Evolutionary conservation across 306 rosid genomes (phyloP), one percentile per base, ranked within the genome.

Genomic region (Cyamopsis tetragonoloba): DNA sequence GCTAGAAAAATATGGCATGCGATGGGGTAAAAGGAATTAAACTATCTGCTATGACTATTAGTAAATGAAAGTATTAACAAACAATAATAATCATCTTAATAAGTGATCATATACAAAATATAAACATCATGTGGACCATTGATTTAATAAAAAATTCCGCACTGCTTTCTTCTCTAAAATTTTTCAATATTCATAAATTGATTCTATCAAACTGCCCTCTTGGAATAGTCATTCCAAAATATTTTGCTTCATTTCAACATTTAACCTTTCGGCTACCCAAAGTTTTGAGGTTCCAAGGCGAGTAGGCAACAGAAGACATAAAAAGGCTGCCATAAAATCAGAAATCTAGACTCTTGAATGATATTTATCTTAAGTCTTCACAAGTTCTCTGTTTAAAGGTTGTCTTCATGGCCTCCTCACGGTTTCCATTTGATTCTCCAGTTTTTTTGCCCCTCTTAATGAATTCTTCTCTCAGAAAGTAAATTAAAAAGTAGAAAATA

Each of bases 131-230:
- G 27, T 43, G 11, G 30, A 27, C 42, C 38, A 10, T 46, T 46
- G 26, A 1, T 34, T 69, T 57, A 39, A 43, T 41, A 39, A 1
- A 35, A 56, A 53, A 19, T 31, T 3, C 35, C 12, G 35, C 41
- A 38, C 55, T 61, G 27, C 46, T 20, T 11, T 27, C 19, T 34
- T 49, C 35, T 4, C 37, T 4, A 50, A 50, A 20, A 23, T 35
- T 27, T 9, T 30, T 28, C 24, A n/a, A 56, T 30, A 22, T 55
- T 69, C 20, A 54, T 5, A 24, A 9, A 69, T 56, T n/a, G n/a
- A 37, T 68, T 32, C 4, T 57, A 28, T 31, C 74, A 68, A 54
- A 38, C 31, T 39, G 20, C 65, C 39, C 13, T 28, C 54, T 54
- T 6, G 65, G 55, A 30, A 35, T 23, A 13, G 55, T 7, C 19